phyloP scores from a whole-genome alignment of 495 filamentous ascomycete species.

The Aspergillus hancockii region DNA sequence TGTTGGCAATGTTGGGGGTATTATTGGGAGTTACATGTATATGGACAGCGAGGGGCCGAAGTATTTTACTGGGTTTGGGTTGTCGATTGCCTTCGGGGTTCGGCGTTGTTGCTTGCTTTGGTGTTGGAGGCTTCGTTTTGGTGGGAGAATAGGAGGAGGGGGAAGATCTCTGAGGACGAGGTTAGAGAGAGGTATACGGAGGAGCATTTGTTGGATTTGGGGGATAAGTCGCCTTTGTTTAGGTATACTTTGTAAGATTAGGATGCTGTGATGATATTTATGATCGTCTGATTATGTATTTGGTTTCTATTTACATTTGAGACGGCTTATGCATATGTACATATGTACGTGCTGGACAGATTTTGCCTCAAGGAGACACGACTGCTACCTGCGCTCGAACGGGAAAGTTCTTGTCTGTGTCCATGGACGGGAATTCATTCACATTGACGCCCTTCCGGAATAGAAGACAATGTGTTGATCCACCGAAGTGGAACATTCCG shows the following conservation, averaged over 20 bases:
- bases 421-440: slow-evolving; percentile 51
- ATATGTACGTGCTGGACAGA: not conserved
- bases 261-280: slow-evolving; percentile 34
- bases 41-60: slow-evolving; percentile 28
- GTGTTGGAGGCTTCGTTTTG: slow-evolving; percentile 24
- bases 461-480: slow-evolving; percentile 59
- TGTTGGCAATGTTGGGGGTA: slow-evolving; percentile 37
- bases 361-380: slow-evolving; percentile 17
- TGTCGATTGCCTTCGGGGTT: slow-evolving; percentile 28
- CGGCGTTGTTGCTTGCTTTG: slow-evolving; percentile 21
- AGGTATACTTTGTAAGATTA: slow-evolving; percentile 30
- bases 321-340: no score
- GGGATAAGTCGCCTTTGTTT: slow-evolving; percentile 45
- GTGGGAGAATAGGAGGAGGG: slow-evolving; percentile 27
- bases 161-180: slow-evolving; percentile 29
- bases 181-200: slow-evolving; percentile 33
- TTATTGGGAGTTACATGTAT: slow-evolving; percentile 41
- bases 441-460: slow-evolving; percentile 39
- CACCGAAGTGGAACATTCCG: slow-evolving; percentile 47
- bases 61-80: slow-evolving; percentile 36
- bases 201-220: slow-evolving; percentile 42
- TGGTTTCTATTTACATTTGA: slow-evolving; percentile 31
- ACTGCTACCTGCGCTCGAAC: slow-evolving; percentile 54
- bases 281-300: slow-evolving; percentile 58
- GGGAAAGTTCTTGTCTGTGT: slow-evolving; percentile 55